Evolutionary conservation across 768 basidiomycete species (phyloP), one percentile per base, ranked within the genome.

Genomic region (Trametes cubensis): DNA sequence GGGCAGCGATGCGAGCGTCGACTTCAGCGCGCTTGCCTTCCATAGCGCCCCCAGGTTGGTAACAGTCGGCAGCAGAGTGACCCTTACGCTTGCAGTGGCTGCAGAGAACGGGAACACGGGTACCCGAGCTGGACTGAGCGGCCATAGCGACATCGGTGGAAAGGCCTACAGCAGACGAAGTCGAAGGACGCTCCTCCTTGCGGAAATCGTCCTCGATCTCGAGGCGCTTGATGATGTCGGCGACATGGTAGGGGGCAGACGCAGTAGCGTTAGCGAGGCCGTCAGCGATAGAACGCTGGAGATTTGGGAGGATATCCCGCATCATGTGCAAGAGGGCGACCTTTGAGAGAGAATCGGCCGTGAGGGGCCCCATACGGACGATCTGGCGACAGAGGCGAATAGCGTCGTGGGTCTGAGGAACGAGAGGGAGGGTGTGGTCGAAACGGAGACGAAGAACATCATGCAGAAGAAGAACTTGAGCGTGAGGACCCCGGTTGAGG

Each of bases 261-360:
- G 10, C 8, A 20, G 56, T 53, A 5, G 51, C n/a, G 8, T 39
- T 34, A 3, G 34, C 18, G n/a, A 53, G 18, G 7, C 20, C 34
- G n/a, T 53, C 34, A 8, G 51, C 51, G 11, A 49, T 40, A 14
- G 46, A 4, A n/a, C 47, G 34, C 18, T 49, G 56, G 13, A 58
- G 6, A 21, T 49, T 1, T 0, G 40, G 40, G 5, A 52, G 20
- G 10, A 10, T 15, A 5, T 30, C 30, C 2, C 49, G 26, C 26
- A 59, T 41, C 49, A 59, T 52, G 14, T 52, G 25, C 5, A 59
- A 42, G 4, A 52, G 18, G 10, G 50, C 28, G 28, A 52, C 58
- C n/a, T 51, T 28, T 4, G 58, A 40, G 11, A 59, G 58, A 4
- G 58, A 51, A 10, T 59, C 49, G 26, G 42, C 40, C 10, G 20